A percentile compares a stretch with the other conserved stretches of the same genome.
Conservation (phyloP, 1,284 basidiomycete species). For the Irpex rosettiformis region DNA sequence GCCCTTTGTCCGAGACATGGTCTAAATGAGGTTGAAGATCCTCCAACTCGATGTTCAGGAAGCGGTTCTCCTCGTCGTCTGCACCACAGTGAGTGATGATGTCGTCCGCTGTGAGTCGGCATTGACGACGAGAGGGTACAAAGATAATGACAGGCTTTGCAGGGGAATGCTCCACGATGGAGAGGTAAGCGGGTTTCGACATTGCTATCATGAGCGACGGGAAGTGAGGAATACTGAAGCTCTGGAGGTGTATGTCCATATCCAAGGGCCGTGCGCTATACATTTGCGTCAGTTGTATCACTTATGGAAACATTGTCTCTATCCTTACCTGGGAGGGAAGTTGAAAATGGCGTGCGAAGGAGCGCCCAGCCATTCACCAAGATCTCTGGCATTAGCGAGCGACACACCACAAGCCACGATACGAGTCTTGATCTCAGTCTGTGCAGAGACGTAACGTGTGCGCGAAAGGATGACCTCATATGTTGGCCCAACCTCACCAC, state of each 20-base stretch:
- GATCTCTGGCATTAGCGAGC: constrained; percentile 92
- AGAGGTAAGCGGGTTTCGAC: constrained; percentile 97
- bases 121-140: constrained; percentile 92
- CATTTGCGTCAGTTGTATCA: constrained; percentile 8
- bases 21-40: constrained; percentile 90
- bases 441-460: constrained; percentile 94
- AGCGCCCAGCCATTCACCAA: constrained; percentile 98
- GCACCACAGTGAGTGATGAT: constrained; percentile 87
- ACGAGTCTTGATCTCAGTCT: constrained; percentile 87
- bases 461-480: constrained; percentile 96
- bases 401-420: constrained; percentile 95
- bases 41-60: constrained; percentile 85
- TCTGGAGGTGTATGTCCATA: constrained; percentile 97
- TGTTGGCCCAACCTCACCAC: constrained; percentile 89
- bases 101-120: constrained; percentile 90
- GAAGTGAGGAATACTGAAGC: constrained; percentile 95
- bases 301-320: neutral
- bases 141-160: constrained; percentile 90
- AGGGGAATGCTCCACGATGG: constrained; percentile 87
- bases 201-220: constrained; percentile 98
- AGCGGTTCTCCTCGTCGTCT: constrained; percentile 82
- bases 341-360: constrained; percentile 95
- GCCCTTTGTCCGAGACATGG: constrained; percentile 73
- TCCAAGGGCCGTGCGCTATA: constrained; percentile 87
- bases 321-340: constrained; percentile 81